phyloP scores from a whole-genome alignment of 2,329 filamentous ascomycete species.

The Ophiosphaerella narmari region DNA sequence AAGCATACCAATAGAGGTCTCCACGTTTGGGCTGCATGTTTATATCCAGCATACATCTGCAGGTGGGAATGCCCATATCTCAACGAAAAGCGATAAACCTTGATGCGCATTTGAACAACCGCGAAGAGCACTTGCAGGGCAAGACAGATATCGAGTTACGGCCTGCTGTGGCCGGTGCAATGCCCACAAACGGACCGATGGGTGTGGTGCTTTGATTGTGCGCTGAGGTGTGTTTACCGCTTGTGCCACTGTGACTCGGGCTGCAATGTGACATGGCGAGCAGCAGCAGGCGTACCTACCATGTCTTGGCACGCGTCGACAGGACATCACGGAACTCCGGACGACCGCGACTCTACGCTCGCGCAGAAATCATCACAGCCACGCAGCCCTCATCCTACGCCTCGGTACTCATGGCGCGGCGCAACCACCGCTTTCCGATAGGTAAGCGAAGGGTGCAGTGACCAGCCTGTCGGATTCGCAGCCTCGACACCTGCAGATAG shows the following conservation, averaged over 20 bases:
- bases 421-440: conserved; percentile 13
- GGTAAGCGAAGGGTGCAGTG: neutral
- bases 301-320: neutral
- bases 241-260: neutral
- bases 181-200: neutral
- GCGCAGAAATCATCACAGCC: conserved; percentile 10
- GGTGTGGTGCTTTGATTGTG: neutral
- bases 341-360: neutral
- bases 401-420: conserved; percentile 22
- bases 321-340: conserved; percentile 1
- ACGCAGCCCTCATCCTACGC: conserved; percentile 2
- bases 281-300: neutral
- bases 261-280: neutral
- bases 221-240: neutral
- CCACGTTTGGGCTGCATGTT: too few relatives aligned
- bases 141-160: neutral
- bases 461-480: conserved; percentile 16
- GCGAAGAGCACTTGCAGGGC: neutral
- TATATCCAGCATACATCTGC: too few relatives aligned
- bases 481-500: neutral
- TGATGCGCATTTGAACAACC: too few relatives aligned
- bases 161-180: neutral
- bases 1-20: too few relatives aligned
- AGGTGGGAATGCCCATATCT: too few relatives aligned
- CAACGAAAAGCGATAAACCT: too few relatives aligned